Evolutionary conservation across 768 basidiomycete genomes (phyloP), one percentile per base, ranked within the genome.

Genomic region (Lactarius pseudohatsudake): DNA sequence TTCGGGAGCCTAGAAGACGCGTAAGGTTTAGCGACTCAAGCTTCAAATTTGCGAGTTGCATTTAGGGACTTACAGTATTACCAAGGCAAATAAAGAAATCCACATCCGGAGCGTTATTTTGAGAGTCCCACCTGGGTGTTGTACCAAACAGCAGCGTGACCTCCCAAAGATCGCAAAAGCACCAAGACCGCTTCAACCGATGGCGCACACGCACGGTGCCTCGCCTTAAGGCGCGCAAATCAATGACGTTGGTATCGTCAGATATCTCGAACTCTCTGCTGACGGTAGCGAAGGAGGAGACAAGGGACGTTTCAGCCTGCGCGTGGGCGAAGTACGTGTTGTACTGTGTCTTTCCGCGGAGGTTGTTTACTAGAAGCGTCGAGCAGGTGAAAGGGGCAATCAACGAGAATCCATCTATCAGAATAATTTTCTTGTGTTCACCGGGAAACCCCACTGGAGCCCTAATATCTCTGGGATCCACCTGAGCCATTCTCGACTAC

Each of bases 371-470:
- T 15, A 1, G 16, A 38, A 34, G 66, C 61, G 67, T 59, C 40
- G 26, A 47, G 40, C 69, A 96, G 91, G 80, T 96, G 63, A 91
- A 91, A 75, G 79, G 82, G 61, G 83, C 84, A 0, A 80, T 96
- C 64, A 81, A 84, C 38, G 81, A 80, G 6, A 86, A 96, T 73
- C 86, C 89, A 1, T 79, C 82, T 4, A 92, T 97, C 76, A 97
- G 97, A 72, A 84, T 99, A 43, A 83, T 96, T 65, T 94, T 98
- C 81, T 82, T 98, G 55, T 97, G 95, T 76, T 98, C 96, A 1
- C 97, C 97, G 2, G 97, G 97, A 2, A 99, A 98, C 75, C 97
- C 97, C 0, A 96, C 95, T 0, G 94, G 95, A 9, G 97, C 96
- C 0, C 76, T 89, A 32, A 86, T 98, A 60, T 84, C 93, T 0